These are phyloP conservation scores for Pezicula rhizophila DNA, from an alignment of 2,329 filamentous ascomycete species.

Conservation along the genomic window DNA sequence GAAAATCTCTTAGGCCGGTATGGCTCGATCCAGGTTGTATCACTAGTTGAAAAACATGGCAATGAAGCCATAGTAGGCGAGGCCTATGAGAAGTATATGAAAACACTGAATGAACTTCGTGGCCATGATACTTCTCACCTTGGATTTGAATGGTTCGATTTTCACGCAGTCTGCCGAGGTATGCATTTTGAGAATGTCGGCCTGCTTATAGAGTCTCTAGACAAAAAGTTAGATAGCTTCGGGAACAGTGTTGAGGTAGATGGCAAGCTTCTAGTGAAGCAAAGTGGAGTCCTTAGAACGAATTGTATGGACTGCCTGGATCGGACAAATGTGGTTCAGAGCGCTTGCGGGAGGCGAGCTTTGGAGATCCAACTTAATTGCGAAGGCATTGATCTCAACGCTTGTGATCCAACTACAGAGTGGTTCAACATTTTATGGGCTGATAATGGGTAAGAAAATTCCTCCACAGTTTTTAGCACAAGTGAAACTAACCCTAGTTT, in stretches of 20 bases:
- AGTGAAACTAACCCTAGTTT: no score
- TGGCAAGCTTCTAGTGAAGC: conserved; percentile 40
- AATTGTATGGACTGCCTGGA: conserved; percentile 99
- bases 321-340: conserved; percentile 92
- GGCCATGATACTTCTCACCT: conserved; percentile 44
- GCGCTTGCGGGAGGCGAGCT: conserved; percentile 77
- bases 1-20: conserved; percentile 63
- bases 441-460: conserved; percentile 62
- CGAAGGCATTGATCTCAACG: conserved; percentile 69
- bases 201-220: conserved; percentile 65
- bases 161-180: conserved; percentile 83
- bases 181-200: conserved; percentile 98
- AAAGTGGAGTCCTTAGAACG: conserved; percentile 77
- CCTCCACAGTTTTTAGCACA: no score
- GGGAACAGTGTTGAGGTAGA: conserved; percentile 61
- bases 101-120: conserved; percentile 58
- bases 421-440: conserved; percentile 99
- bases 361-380: conserved; percentile 73
- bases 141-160: conserved; percentile 94
- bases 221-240: conserved; percentile 59
- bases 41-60: conserved; percentile 82
- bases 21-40: conserved; percentile 70
- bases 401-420: conserved; percentile 73
- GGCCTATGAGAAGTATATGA: conserved; percentile 65
- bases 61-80: conserved; percentile 75